Conservation (phyloP, 306 rosid genomes). For the Urtica urens region DNA sequence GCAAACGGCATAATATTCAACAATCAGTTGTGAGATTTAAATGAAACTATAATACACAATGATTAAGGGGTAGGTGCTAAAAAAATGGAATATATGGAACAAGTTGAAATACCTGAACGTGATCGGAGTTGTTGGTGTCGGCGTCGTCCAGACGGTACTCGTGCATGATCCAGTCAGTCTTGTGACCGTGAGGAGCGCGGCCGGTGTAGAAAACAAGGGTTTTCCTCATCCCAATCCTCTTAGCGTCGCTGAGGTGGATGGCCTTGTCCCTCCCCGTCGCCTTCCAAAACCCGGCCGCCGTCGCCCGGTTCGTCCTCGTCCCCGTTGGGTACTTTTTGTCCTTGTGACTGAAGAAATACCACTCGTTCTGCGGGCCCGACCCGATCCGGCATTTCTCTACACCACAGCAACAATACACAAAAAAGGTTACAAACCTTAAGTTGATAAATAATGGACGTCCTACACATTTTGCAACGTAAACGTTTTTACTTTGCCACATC, state of each 20-base stretch:
- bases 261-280: conserved; percentile 97
- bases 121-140: conserved; percentile 29
- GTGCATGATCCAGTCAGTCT: conserved; percentile 99
- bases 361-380: conserved; percentile 87
- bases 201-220: conserved; percentile 95
- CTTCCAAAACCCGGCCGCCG: conserved; percentile 95
- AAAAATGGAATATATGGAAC: background rate
- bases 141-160: conserved; percentile 82
- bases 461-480: too few species aligned
- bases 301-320: conserved; percentile 85
- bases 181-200: conserved; percentile 98
- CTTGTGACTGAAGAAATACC: conserved; percentile 98
- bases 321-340: conserved; percentile 98
- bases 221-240: conserved; percentile 95
- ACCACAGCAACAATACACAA: background rate
- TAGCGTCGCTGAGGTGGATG: conserved; percentile 53
- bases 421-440: too few species aligned
- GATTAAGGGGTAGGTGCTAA: too few species aligned
- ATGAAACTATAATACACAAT: too few species aligned
- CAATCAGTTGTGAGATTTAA: too few species aligned
- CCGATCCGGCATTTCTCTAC: conserved; percentile 90
- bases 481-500: too few species aligned
- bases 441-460: too few species aligned
- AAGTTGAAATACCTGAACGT: conserved; percentile 40
- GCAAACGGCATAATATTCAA: too few species aligned